These are phyloP conservation scores for Colletotrichum orbiculare DNA, from an alignment of 2,329 filamentous ascomycete species.

Conservation along the genomic window DNA sequence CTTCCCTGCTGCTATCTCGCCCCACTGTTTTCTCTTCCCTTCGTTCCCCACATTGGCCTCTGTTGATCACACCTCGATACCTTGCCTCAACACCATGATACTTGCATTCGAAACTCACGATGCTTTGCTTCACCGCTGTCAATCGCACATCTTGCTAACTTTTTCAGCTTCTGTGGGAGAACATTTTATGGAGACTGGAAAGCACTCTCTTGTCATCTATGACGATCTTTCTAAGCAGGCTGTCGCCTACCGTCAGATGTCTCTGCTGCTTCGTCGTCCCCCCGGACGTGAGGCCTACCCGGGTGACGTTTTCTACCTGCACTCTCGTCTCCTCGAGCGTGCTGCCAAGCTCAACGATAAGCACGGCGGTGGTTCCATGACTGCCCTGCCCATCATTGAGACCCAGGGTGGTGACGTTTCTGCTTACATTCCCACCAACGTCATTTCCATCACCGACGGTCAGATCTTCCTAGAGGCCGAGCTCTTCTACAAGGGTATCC, in stretches of 20 bases:
- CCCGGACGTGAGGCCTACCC: conserved; percentile 99
- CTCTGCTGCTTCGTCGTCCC: conserved; percentile 94
- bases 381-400: conserved; percentile 97
- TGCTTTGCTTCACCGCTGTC: background rate
- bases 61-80: background rate
- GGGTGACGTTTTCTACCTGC: conserved; percentile 99
- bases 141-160: background rate
- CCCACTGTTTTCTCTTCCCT: too few species aligned
- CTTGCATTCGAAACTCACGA: too few species aligned
- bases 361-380: conserved; percentile 94
- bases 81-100: too few species aligned
- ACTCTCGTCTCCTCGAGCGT: conserved; percentile 99
- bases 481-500: conserved; percentile 99
- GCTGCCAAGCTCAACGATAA: conserved; percentile 99
- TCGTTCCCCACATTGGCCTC: background rate
- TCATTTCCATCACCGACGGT: conserved; percentile 99
- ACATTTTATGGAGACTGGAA: conserved; percentile 84
- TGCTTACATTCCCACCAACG: conserved; percentile 99
- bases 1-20: too few species aligned
- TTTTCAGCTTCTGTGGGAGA: conserved; percentile 66
- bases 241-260: conserved; percentile 99
- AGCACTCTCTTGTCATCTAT: conserved; percentile 89
- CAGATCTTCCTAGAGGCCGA: conserved; percentile 99
- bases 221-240: conserved; percentile 99
- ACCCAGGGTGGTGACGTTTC: conserved; percentile 99